These are phyloP conservation scores for Reticulascus tulasneorum DNA, from an alignment of 2,329 filamentous ascomycete species.

Conservation along the genomic window DNA sequence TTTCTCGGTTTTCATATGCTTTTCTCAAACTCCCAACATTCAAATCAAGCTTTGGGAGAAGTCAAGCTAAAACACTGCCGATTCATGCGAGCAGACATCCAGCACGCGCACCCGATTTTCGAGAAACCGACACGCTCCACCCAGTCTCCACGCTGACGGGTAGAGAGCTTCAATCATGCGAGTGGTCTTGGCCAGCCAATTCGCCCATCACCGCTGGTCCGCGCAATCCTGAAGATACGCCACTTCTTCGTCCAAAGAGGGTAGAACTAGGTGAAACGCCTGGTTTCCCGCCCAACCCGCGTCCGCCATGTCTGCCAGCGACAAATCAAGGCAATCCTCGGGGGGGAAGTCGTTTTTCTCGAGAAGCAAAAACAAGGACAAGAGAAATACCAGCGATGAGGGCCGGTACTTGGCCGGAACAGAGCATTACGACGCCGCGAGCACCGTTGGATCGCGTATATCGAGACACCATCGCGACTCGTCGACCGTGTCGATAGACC, in stretches of 20 bases:
- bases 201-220: slow-evolving; percentile 12
- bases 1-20: slow-evolving; percentile 1
- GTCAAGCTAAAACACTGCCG: slow-evolving; percentile 16
- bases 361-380: slow-evolving; percentile 75
- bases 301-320: slow-evolving; percentile 56
- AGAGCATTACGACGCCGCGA: slow-evolving; percentile 56
- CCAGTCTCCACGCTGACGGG: slow-evolving; percentile 9
- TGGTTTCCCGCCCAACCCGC: slow-evolving; percentile 11
- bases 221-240: slow-evolving; percentile 9
- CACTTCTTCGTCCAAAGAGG: slow-evolving; percentile 7
- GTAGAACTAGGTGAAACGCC: slow-evolving; percentile 15
- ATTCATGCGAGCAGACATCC: slow-evolving; percentile 15
- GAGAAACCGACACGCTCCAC: slow-evolving; percentile 1
- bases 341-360: slow-evolving; percentile 79
- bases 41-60: slow-evolving; percentile 10
- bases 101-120: slow-evolving; percentile 8
- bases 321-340: slow-evolving; percentile 79
- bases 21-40: slow-evolving; percentile 9
- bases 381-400: slow-evolving; percentile 59
- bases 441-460: slow-evolving; percentile 60
- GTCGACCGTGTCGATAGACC: slow-evolving; percentile 68
- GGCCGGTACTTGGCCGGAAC: slow-evolving; percentile 49
- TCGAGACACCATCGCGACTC: slow-evolving; percentile 77
- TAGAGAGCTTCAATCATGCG: slow-evolving; percentile 30
- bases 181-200: slow-evolving; percentile 28